Evolutionary conservation across 2,329 filamentous ascomycete species (phyloP), one percentile per base, ranked within the genome.

Genomic region (Graphilbum fragrans): DNA sequence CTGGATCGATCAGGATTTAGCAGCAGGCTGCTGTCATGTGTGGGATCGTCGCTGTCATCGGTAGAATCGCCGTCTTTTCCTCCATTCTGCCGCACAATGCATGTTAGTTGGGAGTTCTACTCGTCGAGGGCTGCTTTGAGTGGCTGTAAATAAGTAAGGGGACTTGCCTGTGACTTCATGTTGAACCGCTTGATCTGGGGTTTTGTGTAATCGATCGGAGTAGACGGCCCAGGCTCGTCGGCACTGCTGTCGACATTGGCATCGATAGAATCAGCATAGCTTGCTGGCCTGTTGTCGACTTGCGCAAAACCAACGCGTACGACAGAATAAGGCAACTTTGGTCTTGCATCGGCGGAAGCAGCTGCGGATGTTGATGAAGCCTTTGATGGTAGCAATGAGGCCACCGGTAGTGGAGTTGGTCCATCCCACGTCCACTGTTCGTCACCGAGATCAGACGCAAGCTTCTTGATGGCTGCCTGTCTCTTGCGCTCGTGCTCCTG

Each of bases 371-470:
- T 20, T 63, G 63, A 34, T 62, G 53, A 20, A 6, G 46, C 44
- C 42, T 20, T 47, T 35, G 38, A 42, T 38, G 31, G 68, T 60
- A 7, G 47, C 45, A 11, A 50, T 45, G n/a, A 43, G 5, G 29
- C 29, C n/a, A n/a, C n/a, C 5, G 29, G 39, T 4, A 46, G 35
- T 9, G 48, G 48, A 33, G 49, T 37, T 37, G 65, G 63, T 40
- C 75, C 69, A 46, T 76, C 77, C 42, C 88, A 62, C 17, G 84
- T 80, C 84, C 84, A 90, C 55, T 80, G 78, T 17, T 80, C 81
- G 57, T 88, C 84, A 40, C 79, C 77, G 35, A 73, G 62, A 47
- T 74, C 70, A 17, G 72, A 69, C 9, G 76, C 74, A 46, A 77
- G 74, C 50, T 70, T 72, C 45, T 79, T 73, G 12, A 85, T 54